Percentiles rank a stretch among this genome's conserved stretches.
phyloP scores from a whole-genome alignment of 73 alveolate species.

The Paramecium sexaurelia region DNA sequence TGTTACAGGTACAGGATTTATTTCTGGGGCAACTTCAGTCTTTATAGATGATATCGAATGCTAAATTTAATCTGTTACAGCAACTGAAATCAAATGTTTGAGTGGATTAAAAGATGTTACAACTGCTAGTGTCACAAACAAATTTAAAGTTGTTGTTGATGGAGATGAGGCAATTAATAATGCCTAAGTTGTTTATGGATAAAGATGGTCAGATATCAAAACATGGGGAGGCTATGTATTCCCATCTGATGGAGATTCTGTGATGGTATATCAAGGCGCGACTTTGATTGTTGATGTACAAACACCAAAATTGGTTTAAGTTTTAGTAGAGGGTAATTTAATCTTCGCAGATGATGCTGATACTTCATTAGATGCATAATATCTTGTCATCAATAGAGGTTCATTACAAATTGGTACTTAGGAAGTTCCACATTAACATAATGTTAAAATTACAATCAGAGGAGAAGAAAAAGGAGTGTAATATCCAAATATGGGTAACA shows the following conservation, averaged over 20 bases:
- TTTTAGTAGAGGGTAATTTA: constrained; percentile 75
- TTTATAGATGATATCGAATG: constrained; percentile 77
- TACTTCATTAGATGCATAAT: constrained; percentile 79
- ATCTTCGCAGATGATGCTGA: constrained; percentile 74
- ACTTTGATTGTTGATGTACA: constrained; percentile 74
- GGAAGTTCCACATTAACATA: constrained; percentile 72
- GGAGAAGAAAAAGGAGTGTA: constrained; percentile 72
- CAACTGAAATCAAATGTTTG: constrained; percentile 62
- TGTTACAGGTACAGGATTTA: constrained; percentile 20
- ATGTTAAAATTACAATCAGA: constrained; percentile 79
- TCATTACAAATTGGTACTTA: constrained; percentile 84
- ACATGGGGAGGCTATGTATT: constrained; percentile 88
- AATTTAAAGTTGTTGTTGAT: constrained; percentile 39
- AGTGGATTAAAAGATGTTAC: constrained; percentile 72
- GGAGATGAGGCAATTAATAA: constrained; percentile 63
- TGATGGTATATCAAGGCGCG: constrained; percentile 71
- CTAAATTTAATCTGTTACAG: constrained; percentile 20
- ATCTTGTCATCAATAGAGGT: constrained; percentile 80
- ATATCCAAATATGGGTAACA: constrained; percentile 85
- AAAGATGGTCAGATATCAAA: constrained; percentile 68
- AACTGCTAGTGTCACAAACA: constrained; percentile 51
- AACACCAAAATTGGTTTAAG: constrained; percentile 74
- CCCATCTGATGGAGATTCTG: constrained; percentile 78
- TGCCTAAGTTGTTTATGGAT: constrained; percentile 70
- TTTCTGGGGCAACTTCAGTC: constrained; percentile 55